A percentile compares a stretch with the other conserved stretches of the same genome.
Conservation (phyloP, 257 asterid species). For the Solanum etuberosum region DNA sequence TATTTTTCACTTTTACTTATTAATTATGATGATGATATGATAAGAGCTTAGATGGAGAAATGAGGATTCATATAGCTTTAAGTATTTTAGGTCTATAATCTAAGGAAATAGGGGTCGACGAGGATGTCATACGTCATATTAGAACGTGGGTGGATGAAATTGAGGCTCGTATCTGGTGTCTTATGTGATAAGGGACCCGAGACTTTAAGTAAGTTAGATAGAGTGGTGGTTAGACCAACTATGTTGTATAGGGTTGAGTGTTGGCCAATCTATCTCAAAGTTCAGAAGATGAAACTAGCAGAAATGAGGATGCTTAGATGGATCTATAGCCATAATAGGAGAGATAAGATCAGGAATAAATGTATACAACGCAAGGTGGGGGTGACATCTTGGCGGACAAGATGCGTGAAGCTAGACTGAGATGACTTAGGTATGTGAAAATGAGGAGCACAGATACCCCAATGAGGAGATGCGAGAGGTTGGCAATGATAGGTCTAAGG, state of each 20-base stretch:
- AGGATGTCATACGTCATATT: background rate
- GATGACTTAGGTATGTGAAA: background rate
- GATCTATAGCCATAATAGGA: background rate
- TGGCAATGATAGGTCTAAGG: background rate
- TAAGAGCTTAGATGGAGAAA: no score
- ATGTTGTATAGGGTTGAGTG: background rate
- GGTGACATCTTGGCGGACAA: background rate
- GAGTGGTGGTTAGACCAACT: background rate
- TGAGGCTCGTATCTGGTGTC: background rate
- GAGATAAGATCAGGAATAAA: background rate
- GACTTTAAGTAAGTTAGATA: background rate
- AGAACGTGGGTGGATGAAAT: background rate
- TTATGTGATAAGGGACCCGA: background rate
- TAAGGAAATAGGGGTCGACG: background rate
- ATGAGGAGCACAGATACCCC: background rate
- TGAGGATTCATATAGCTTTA: no score
- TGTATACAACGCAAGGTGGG: background rate
- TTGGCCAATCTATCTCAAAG: background rate
- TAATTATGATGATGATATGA: background rate
- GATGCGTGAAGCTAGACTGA: background rate
- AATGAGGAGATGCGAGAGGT: background rate
- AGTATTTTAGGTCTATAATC: no score
- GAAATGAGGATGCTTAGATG: background rate
- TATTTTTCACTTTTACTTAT: background rate
- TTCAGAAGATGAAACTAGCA: background rate